Conservation (phyloP, 2,329 filamentous ascomycete genomes). For the Colletotrichum chlorophyti region DNA sequence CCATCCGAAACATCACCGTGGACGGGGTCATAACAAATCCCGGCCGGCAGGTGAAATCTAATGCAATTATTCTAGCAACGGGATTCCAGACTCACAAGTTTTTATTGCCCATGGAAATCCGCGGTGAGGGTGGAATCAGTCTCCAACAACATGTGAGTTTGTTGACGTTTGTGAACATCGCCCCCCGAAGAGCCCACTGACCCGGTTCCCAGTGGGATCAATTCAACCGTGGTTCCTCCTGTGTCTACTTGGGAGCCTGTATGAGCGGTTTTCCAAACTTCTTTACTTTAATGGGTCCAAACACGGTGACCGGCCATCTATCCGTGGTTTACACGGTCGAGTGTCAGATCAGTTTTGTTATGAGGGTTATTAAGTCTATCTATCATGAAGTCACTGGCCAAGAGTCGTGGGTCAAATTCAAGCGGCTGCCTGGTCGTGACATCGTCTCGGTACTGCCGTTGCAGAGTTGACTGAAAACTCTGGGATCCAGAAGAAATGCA, state of each 20-base stretch:
- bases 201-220: conserved; percentile 42
- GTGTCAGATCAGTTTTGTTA: conserved; percentile 55
- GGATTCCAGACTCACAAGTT: conserved; percentile 56
- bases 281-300: conserved; percentile 50
- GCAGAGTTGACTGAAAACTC: conserved; percentile 38
- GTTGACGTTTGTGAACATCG: no score
- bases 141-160: conserved; percentile 42
- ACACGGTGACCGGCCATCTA: conserved; percentile 52
- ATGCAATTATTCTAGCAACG: conserved; percentile 53
- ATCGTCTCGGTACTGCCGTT: no score
- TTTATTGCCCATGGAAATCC: conserved; percentile 53
- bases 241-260: conserved; percentile 57
- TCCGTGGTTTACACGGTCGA: conserved; percentile 58
- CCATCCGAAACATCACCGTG: conserved; percentile 14
- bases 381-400: conserved; percentile 39
- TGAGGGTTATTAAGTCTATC: conserved; percentile 45
- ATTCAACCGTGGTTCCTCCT: conserved; percentile 40
- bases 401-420: no score
- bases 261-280: conserved; percentile 54
- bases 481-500: conserved; percentile 48
- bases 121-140: conserved; percentile 46
- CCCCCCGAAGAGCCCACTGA: no score
- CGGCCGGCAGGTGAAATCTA: conserved; percentile 32
- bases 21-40: background rate
- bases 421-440: no score